Percentiles rank a stretch among this genome's conserved stretches.
These are phyloP conservation scores for Picea sitchensis DNA, from an alignment of 75 land plant species.

Conservation along the genomic window DNA sequence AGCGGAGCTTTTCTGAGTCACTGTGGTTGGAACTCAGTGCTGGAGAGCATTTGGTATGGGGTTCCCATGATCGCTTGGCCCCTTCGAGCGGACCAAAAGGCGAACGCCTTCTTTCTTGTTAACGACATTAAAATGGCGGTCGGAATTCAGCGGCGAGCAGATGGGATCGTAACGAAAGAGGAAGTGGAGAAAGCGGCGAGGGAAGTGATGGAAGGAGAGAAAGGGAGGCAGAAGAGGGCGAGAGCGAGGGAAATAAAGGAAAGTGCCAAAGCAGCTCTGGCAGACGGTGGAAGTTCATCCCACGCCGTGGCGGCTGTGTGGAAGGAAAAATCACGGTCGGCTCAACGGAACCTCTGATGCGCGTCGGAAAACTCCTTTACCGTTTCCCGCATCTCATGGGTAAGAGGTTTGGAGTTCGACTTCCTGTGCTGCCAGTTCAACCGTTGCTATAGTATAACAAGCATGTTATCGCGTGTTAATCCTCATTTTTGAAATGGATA, in stretches of 20 bases:
- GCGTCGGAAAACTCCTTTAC: too few species aligned
- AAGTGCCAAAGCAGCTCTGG: too few species aligned
- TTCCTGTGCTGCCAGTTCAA: too few species aligned
- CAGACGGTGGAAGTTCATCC: too few species aligned
- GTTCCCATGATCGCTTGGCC: conserved; percentile 18
- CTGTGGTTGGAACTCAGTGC: conserved; percentile 13
- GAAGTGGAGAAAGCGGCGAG: conserved; percentile 5
- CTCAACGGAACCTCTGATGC: too few species aligned
- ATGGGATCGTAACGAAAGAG: conserved; percentile 12
- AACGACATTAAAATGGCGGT: conserved; percentile 8
- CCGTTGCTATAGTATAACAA: too few species aligned
- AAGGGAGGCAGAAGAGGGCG: background rate
- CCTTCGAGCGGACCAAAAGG: conserved; percentile 1
- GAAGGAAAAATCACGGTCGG: too few species aligned
- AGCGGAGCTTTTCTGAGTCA: conserved; percentile 24
- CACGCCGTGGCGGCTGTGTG: too few species aligned
- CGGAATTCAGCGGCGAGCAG: background rate
- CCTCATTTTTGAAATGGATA: too few species aligned
- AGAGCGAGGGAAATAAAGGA: background rate
- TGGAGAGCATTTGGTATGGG: conserved; percentile 4
- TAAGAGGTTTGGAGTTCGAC: too few species aligned
- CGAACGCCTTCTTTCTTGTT: background rate
- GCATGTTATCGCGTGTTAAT: too few species aligned
- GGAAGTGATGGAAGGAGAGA: background rate
- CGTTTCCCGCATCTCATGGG: too few species aligned